phyloP scores from a whole-genome alignment of 345 rosid genomes.

The Ceriops tagal region DNA sequence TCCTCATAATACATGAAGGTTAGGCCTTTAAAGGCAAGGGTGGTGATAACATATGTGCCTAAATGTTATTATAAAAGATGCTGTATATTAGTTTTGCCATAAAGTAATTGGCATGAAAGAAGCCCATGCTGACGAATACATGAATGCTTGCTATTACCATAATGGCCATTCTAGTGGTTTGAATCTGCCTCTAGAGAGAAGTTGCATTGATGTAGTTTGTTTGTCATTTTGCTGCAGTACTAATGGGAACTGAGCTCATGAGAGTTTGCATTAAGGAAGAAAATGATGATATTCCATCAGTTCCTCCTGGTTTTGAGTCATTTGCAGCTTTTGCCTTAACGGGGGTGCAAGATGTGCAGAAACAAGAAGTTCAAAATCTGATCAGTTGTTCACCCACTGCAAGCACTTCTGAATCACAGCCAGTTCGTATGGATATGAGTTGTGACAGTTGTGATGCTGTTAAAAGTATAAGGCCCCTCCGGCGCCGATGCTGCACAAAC shows the following conservation, averaged over 20 bases:
- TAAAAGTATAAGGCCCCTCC: constrained; percentile 48
- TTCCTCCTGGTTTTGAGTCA: constrained; percentile 97
- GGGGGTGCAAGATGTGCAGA: constrained; percentile 38
- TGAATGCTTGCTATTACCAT: neutral
- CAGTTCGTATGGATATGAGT: constrained; percentile 46
- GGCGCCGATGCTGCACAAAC: constrained; percentile 63
- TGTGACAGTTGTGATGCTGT: constrained; percentile 25
- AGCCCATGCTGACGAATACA: neutral
- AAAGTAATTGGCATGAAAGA: neutral
- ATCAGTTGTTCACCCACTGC: constrained; percentile 35
- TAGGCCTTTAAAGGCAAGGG: neutral
- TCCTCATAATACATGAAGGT: neutral
- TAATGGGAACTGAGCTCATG: constrained; percentile 90
- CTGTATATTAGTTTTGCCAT: no score
- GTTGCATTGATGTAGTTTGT: neutral
- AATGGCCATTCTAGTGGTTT: no score
- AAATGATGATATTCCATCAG: constrained; percentile 74
- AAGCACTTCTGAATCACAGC: constrained; percentile 40
- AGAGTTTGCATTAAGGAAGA: constrained; percentile 82
- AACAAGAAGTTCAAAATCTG: constrained; percentile 30
- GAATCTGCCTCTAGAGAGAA: no score
- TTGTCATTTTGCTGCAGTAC: constrained; percentile 19
- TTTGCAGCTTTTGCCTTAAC: constrained; percentile 66
- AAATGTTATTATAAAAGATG: no score
- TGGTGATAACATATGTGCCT: no score